Percentiles rank a stretch among this genome's conserved stretches.
These are phyloP conservation scores for Xylaria intraflava DNA, from an alignment of 495 filamentous ascomycete genomes.

Conservation along the genomic window DNA sequence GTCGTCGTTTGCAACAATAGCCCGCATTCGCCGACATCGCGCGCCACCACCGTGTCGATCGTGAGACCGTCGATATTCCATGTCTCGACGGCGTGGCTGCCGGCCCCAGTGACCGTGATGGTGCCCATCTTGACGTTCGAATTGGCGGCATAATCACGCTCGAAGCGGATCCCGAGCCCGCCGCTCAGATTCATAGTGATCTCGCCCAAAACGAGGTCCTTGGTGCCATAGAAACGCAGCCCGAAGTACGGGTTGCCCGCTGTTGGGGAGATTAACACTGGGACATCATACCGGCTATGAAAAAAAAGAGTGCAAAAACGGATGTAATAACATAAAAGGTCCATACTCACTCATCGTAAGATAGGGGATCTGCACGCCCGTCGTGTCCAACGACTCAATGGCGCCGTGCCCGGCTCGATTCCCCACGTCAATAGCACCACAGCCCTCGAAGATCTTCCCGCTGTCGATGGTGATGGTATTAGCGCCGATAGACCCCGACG, in stretches of 20 bases:
- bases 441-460: constrained; percentile 44
- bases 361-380: constrained; percentile 37
- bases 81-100: constrained; percentile 41
- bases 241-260: constrained; percentile 43
- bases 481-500: constrained; percentile 49
- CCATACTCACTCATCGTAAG: constrained; percentile 28
- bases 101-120: constrained; percentile 37
- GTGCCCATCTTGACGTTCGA: constrained; percentile 38
- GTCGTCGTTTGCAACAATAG: constrained; percentile 37
- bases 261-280: not conserved
- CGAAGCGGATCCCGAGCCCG: constrained; percentile 42
- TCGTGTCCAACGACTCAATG: constrained; percentile 34
- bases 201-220: constrained; percentile 31
- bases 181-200: constrained; percentile 41
- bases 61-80: constrained; percentile 42
- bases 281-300: not conserved
- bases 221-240: constrained; percentile 37
- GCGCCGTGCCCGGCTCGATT: constrained; percentile 35
- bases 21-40: constrained; percentile 40
- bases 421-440: constrained; percentile 42
- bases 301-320: not conserved
- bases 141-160: constrained; percentile 37
- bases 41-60: constrained; percentile 36
- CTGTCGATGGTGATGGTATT: constrained; percentile 43
- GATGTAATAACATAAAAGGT: not conserved